Evolutionary conservation across 805 yeast species (phyloP).

Genomic region (Kuraishia molischiana): DNA sequence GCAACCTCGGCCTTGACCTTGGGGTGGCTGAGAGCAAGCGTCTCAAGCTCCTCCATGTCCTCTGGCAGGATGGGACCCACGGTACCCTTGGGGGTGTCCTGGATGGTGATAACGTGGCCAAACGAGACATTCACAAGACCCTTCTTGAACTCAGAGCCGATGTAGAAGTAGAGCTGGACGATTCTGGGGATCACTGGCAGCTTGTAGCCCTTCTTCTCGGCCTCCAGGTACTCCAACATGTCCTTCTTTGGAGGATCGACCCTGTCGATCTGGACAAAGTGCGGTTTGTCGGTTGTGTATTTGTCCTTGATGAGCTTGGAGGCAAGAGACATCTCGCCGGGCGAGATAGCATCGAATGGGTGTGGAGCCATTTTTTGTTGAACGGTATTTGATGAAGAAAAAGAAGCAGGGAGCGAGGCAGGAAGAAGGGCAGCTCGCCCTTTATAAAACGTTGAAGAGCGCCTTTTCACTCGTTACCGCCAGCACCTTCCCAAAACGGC

Average conservation of each 20-base stretch:
- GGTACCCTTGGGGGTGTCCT: constrained; percentile 46
- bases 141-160: constrained; percentile 47
- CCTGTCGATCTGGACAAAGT: constrained; percentile 58
- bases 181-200: constrained; percentile 60
- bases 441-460: no score
- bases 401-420: no score
- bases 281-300: constrained; percentile 44
- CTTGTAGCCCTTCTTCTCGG: constrained; percentile 45
- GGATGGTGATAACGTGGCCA: constrained; percentile 51
- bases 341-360: constrained; percentile 53
- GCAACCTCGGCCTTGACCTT: constrained; percentile 51
- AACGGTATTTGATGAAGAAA: no score
- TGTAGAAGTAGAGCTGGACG: constrained; percentile 58
- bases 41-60: constrained; percentile 48
- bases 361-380: constrained; percentile 26
- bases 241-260: constrained; percentile 72
- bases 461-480: no score
- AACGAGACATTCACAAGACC: constrained; percentile 59
- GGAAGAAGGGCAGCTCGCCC: no score
- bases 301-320: constrained; percentile 52
- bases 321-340: constrained; percentile 47
- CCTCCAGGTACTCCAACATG: constrained; percentile 57
- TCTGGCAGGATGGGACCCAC: constrained; percentile 68
- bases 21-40: constrained; percentile 42
- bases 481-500: no score